These are phyloP conservation scores for Vitis rupestris DNA, from an alignment of 164 flowering plant genomes.

Conservation along the genomic window DNA sequence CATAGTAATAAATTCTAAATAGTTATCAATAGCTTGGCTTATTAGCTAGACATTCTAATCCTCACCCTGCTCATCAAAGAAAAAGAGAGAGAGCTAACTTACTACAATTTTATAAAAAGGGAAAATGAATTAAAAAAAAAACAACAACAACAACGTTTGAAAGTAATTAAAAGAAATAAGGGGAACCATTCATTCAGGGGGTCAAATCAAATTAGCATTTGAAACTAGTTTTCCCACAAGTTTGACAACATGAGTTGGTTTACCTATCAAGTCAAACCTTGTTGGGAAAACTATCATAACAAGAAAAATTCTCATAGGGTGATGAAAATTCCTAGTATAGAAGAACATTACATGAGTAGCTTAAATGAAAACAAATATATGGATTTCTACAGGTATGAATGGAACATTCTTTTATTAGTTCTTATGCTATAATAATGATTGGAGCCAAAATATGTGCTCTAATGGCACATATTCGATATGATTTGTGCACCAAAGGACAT, in stretches of 20 bases:
- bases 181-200: too few relatives aligned
- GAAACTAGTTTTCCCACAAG: neutral
- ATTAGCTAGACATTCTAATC: slow-evolving; percentile 68
- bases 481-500: too few relatives aligned
- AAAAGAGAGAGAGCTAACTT: neutral
- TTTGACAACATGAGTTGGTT: neutral
- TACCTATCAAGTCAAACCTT: neutral
- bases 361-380: too few relatives aligned
- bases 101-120: too few relatives aligned
- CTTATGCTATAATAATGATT: slow-evolving; percentile 74
- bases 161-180: too few relatives aligned
- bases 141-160: too few relatives aligned
- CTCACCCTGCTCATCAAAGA: slow-evolving; percentile 44
- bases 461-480: too few relatives aligned
- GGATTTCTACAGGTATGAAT: neutral
- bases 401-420: slow-evolving; percentile 9
- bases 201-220: neutral
- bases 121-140: too few relatives aligned
- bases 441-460: too few relatives aligned
- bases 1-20: slow-evolving; percentile 54
- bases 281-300: neutral
- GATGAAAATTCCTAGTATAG: too few relatives aligned
- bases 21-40: slow-evolving; percentile 57
- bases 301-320: neutral
- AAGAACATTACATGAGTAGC: too few relatives aligned